Conservation (phyloP, 805 yeast genomes). For the Candida taoyuanica region DNA sequence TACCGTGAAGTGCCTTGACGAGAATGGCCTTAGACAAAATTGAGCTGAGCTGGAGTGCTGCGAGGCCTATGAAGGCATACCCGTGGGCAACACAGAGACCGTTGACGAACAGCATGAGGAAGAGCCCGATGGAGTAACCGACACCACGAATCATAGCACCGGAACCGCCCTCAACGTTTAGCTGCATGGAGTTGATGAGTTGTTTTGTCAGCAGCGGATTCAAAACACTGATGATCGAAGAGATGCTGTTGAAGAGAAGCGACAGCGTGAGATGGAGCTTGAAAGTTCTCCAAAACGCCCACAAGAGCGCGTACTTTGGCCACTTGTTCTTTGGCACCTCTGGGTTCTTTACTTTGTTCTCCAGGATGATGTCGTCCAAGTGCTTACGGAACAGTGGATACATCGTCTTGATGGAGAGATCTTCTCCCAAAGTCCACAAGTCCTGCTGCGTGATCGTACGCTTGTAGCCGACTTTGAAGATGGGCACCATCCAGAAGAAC, state of each 20-base stretch:
- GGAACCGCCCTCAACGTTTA: constrained; percentile 35
- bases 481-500: constrained; percentile 63
- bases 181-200: constrained; percentile 48
- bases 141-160: constrained; percentile 48
- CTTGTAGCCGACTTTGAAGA: constrained; percentile 60
- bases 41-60: background rate
- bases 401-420: constrained; percentile 37
- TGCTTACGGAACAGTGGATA: constrained; percentile 31
- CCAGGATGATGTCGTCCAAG: constrained; percentile 28
- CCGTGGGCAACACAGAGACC: background rate
- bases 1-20: constrained; percentile 57
- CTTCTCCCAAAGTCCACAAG: constrained; percentile 41
- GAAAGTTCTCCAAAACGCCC: constrained; percentile 28
- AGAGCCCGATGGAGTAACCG: constrained; percentile 65
- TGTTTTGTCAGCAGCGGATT: constrained; percentile 49
- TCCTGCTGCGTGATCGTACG: constrained; percentile 63
- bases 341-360: constrained; percentile 18
- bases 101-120: background rate
- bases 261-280: background rate
- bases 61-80: background rate
- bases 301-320: constrained; percentile 22
- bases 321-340: constrained; percentile 23
- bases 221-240: constrained; percentile 18
- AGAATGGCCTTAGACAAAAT: constrained; percentile 61
- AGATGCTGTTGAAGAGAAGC: background rate